Evolutionary conservation across 2,329 filamentous ascomycete genomes (phyloP).

Genomic region (Coniochaeta hoffmannii): DNA sequence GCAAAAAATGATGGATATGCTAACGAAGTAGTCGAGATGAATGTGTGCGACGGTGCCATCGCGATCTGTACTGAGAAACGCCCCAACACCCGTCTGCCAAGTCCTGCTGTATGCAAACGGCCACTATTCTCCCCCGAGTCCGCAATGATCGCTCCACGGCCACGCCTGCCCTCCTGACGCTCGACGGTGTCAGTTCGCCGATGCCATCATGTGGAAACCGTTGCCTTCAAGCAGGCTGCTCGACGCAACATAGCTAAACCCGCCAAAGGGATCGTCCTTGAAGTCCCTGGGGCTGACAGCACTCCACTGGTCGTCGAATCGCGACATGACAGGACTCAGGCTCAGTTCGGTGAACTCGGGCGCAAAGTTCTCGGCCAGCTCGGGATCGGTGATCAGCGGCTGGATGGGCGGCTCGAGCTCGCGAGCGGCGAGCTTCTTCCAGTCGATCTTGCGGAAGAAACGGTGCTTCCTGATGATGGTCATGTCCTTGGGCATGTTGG

Average conservation of each 20-base stretch:
- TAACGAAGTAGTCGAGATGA: not conserved
- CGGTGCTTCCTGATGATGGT: conserved; percentile 81
- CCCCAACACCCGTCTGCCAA: too few species aligned
- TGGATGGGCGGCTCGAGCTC: conserved; percentile 85
- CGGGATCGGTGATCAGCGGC: conserved; percentile 90
- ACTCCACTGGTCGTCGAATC: conserved; percentile 23
- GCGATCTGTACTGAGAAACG: not conserved
- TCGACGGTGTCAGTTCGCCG: not conserved
- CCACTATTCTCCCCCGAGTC: not conserved
- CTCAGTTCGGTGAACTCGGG: conserved; percentile 84
- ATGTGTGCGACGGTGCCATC: not conserved
- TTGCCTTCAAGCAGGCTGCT: conserved; percentile 47
- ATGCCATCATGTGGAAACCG: conserved; percentile 23
- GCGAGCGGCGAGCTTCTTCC: conserved; percentile 75
- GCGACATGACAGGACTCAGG: conserved; percentile 61
- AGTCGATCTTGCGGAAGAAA: conserved; percentile 96
- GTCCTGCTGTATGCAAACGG: too few species aligned
- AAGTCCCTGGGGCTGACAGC: conserved; percentile 14
- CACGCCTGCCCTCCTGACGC: not conserved
- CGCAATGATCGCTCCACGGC: not conserved
- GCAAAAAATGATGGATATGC: not conserved
- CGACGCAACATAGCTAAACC: conserved; percentile 57
- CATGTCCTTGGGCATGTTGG: conserved; percentile 83
- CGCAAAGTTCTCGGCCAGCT: conserved; percentile 93
- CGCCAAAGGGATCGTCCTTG: conserved; percentile 53